Evolutionary conservation across 2,329 filamentous ascomycete species (phyloP).

Genomic region (Ceratocystis lukuohia): DNA sequence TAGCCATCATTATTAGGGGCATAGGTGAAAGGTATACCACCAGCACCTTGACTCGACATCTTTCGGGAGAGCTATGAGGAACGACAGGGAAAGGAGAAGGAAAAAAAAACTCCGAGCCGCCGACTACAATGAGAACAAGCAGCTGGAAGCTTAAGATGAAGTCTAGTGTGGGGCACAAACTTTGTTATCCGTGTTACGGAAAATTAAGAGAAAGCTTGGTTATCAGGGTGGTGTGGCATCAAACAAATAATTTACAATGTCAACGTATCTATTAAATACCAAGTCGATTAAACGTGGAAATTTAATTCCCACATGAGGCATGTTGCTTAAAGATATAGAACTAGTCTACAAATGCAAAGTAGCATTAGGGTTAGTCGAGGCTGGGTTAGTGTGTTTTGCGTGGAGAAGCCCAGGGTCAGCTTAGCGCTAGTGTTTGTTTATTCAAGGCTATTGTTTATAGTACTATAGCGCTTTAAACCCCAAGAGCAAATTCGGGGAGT

Average conservation of each 20-base stretch:
- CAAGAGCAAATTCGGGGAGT: background rate
- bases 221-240: background rate
- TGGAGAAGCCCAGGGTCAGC: background rate
- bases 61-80: background rate
- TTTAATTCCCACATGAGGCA: background rate
- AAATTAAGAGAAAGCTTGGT: background rate
- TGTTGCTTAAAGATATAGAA: background rate
- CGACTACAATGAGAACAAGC: background rate
- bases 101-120: background rate
- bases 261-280: background rate
- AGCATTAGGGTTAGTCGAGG: background rate
- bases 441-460: background rate
- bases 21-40: conserved; percentile 39
- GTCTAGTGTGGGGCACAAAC: background rate
- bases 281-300: no score
- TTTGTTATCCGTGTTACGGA: conserved; percentile 1
- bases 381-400: background rate
- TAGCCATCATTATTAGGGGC: conserved; percentile 38
- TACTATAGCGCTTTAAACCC: background rate
- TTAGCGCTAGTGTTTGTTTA: background rate
- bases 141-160: background rate
- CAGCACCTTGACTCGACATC: conserved; percentile 34
- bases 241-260: background rate
- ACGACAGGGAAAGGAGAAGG: background rate
- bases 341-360: background rate